Evolutionary conservation across 176 grass and related monocot species (phyloP).

Genomic region (Eragrostis curvula): DNA sequence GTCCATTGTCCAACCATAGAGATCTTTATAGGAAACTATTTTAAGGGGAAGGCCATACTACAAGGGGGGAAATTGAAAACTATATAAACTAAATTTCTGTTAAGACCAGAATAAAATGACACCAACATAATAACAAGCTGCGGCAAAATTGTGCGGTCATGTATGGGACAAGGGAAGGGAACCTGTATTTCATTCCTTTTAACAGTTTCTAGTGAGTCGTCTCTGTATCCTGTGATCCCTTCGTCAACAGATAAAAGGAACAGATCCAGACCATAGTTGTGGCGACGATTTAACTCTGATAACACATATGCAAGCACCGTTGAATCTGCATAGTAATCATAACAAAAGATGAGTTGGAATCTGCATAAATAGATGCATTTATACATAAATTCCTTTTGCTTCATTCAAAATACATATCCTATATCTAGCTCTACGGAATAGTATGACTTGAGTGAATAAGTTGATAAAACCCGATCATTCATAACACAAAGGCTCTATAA

Average conservation of each 20-base stretch:
- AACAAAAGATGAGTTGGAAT: slow-evolving; percentile 15
- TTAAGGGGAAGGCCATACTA: slow-evolving; percentile 90
- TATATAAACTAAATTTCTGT: neutral
- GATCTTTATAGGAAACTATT: slow-evolving; percentile 96
- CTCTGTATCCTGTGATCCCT: slow-evolving; percentile 96
- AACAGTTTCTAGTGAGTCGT: slow-evolving; percentile 97
- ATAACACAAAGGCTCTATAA: neutral
- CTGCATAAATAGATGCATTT: neutral
- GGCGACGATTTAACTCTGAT: slow-evolving; percentile 71
- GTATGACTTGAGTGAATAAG: neutral
- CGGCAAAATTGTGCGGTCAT: slow-evolving; percentile 10
- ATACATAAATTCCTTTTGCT: neutral
- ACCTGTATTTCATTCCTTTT: slow-evolving; percentile 99
- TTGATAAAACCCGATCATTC: neutral
- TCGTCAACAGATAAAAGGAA: slow-evolving; percentile 97
- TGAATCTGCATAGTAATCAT: slow-evolving; percentile 74
- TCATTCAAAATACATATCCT: neutral
- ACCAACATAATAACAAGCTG: slow-evolving; percentile 3
- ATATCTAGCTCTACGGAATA: neutral
- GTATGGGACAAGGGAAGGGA: neutral
- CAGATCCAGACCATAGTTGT: slow-evolving; percentile 90
- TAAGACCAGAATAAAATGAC: neutral
- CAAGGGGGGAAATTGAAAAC: slow-evolving; percentile 26
- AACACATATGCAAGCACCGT: slow-evolving; percentile 93
- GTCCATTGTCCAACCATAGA: slow-evolving; percentile 99